These are phyloP conservation scores for Pharus latifolius DNA, from an alignment of 176 grass and related monocot species.

Conservation along the genomic window DNA sequence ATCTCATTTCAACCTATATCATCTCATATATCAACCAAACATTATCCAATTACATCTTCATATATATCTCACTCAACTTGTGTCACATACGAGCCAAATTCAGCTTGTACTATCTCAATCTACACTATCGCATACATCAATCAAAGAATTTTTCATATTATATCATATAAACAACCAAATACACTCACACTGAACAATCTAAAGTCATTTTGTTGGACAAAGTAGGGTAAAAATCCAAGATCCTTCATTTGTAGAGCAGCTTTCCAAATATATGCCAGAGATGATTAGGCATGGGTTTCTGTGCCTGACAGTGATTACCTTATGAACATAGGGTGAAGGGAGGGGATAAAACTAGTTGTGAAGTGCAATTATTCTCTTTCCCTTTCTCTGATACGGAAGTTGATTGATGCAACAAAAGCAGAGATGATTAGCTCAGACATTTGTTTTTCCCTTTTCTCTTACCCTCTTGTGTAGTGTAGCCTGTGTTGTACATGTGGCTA, in stretches of 20 bases:
- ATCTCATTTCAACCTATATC: no score
- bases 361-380: background rate
- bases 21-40: no score
- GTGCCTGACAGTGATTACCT: background rate
- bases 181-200: no score
- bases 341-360: no score
- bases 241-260: slow-evolving; percentile 15
- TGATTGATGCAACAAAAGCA: slow-evolving; percentile 33
- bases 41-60: no score
- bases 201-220: no score
- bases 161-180: no score
- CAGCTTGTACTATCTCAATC: no score
- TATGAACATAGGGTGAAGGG: slow-evolving; percentile 2
- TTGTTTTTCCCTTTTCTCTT: background rate
- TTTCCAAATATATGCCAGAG: slow-evolving; percentile 32
- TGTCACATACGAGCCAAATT: no score
- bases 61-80: no score
- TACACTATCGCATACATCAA: no score
- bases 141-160: no score
- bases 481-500: slow-evolving; percentile 39
- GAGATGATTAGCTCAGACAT: slow-evolving; percentile 28
- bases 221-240: background rate
- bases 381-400: background rate
- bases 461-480: background rate
- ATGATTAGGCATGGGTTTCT: slow-evolving; percentile 41